These are phyloP conservation scores for Malus sylvestris DNA, from an alignment of 306 rosid species.

Conservation along the genomic window DNA sequence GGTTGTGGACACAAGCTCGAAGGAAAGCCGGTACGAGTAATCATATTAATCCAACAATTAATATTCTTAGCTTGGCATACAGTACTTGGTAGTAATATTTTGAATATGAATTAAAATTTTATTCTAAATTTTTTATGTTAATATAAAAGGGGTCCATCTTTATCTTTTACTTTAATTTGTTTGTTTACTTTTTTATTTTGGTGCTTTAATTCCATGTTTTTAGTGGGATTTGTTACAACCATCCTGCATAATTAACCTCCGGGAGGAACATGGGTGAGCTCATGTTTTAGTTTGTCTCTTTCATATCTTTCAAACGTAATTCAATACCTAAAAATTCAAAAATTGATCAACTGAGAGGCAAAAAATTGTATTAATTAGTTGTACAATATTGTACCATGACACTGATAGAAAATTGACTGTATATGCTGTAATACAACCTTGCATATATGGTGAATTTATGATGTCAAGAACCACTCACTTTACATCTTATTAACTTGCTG, in stretches of 20 bases:
- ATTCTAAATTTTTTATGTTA: not conserved
- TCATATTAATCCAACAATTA: not conserved
- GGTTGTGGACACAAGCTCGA: conserved; percentile 91
- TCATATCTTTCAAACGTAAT: too few relatives aligned
- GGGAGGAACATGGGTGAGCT: too few relatives aligned
- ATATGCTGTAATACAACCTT: too few relatives aligned
- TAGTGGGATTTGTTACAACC: conserved; percentile 87
- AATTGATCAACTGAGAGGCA: too few relatives aligned
- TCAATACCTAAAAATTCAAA: too few relatives aligned
- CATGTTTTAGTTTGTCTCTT: too few relatives aligned
- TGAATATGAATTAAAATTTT: not conserved
- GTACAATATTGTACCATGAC: too few relatives aligned
- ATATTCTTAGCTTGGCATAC: not conserved
- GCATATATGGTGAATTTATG: too few relatives aligned
- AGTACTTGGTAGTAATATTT: not conserved
- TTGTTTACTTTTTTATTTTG: conserved; percentile 9
- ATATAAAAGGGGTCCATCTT: not conserved
- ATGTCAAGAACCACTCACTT: too few relatives aligned
- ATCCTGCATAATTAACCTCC: conserved; percentile 39
- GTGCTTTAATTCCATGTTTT: not conserved
- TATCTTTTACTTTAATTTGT: conserved; percentile 11
- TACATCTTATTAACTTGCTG: too few relatives aligned
- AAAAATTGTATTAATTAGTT: too few relatives aligned
- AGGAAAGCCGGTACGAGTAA: conserved; percentile 58
- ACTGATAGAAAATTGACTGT: too few relatives aligned